Base-by-base conservation (phyloP, 2,329 filamentous ascomycete species). In the Colletotrichum camelliae region DNA sequence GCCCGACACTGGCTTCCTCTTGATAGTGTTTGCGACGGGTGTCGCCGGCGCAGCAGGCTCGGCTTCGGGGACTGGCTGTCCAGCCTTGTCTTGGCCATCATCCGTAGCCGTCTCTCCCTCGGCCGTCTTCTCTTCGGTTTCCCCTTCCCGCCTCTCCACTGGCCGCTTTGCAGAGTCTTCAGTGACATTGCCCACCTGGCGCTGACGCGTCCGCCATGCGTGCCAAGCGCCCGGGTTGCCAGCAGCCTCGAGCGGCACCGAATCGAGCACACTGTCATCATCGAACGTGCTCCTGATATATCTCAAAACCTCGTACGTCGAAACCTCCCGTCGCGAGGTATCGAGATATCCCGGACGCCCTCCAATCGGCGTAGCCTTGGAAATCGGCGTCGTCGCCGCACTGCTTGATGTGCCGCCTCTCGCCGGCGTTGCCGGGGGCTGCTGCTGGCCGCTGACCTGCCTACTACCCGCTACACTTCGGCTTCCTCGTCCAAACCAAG, bases 171-270 rank as follows among this genome's bases (percentile, higher is more conserved):
- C 48, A 16, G 29, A 13, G 7, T 60, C 74, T 7, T 27, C 70
- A 39, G 70, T 16, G 5, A 55, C 27, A 43, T 73, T 78, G 7
- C 75, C 75, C n/a, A 21, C 33, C 66, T 77, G 69, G 8, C 72
- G 69, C 67, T 78, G 77, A 27, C 96, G 91, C 8, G 94, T 91
- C 80, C 92, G 91, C 96, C 96, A 98, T 6, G 96, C 96, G 85
- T 98, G 95, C 94, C 96, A 98, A 27, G 96, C 97, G 8, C 96
- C 95, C 4, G 94, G 93, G 80, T 98, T 98, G 1, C 95, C 96
- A 0, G 96, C 95, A 21, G 94, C 94, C 78, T 95, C 92, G 1
- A 98, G 86, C 2, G 95, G 93, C 24, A 98, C 88, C 0, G 91
- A 91, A 84, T 98, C 96, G 4, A 98, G 87, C 9, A 97, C 90